Base-by-base conservation (phyloP, 805 yeast species). In the Sungouiozyma intestinalis region DNA sequence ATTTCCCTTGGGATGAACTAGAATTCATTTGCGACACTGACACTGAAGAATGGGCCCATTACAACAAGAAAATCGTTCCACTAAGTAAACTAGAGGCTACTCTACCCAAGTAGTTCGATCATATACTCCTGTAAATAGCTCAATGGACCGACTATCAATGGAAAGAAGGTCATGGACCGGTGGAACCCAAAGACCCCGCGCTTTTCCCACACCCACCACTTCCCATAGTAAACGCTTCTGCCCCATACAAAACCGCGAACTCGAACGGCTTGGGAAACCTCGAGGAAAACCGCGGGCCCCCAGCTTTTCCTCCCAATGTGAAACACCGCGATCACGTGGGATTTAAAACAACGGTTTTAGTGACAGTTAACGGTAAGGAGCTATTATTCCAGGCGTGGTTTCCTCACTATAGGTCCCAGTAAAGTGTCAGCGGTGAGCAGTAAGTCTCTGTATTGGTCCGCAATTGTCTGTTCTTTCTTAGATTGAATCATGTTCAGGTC, bases 1-100 rank as follows among this genome's bases (percentile, higher is more conserved):
- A 62, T 16, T 76, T 74, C 51, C 66, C 75, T 39, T 72, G 76
- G 71, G 58, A 62, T 7, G 67, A 65, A 13, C 38, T 62, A 36
- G 62, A 62, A 27, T 42, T 43, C 19, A 37, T 65, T 7, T 45
- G 50, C 35, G 49, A 54, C 9, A 41, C 54, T 4, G 49, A 50
- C 11, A 49, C 44, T 27, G 47, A 49, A n/a, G 46, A 45, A 7
- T 63, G 67, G 67, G 52, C 49, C 24, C 43, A 45, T 3, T 62
- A 56, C 47, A 50, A 51, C 42, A 36, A 38, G 36, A 65, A 65
- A 40, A 49, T 67, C 16, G 46, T 49, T 8, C 60, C 64, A 2
- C 40, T 64, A 29, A 62, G 64, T 40, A 46, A 42, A 31, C 39
- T 62, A 24, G 67, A 64, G 40, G 49, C 50, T 14, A 27, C 38